Percentiles rank a stretch among this genome's conserved stretches.
phyloP scores from a whole-genome alignment of 2,329 filamentous ascomycete species.

The Calonectria honghensis region DNA sequence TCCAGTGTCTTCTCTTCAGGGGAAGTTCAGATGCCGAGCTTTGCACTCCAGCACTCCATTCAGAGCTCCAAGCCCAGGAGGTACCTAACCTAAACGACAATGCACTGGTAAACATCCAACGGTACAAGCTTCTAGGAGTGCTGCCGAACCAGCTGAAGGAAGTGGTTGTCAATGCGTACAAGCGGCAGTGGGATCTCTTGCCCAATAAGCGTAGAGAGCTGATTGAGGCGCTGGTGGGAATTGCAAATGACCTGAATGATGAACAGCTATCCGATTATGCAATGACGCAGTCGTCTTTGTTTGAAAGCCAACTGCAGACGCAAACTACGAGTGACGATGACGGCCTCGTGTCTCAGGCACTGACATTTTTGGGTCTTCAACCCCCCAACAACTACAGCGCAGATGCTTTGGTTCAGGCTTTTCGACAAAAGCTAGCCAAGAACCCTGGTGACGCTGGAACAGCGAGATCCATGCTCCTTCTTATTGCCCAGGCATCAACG shows the following conservation, averaged over 20 bases:
- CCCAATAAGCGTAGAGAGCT: constrained; percentile 56
- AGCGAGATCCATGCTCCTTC: constrained; percentile 59
- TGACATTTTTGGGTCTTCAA: constrained; percentile 59
- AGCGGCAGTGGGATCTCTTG: constrained; percentile 62
- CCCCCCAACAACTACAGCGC: constrained; percentile 61
- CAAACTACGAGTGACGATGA: constrained; percentile 57
- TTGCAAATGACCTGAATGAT: constrained; percentile 61
- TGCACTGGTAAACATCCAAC: constrained; percentile 56
- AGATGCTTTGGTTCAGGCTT: constrained; percentile 60
- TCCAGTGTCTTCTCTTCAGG: constrained; percentile 66
- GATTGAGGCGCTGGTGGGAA: constrained; percentile 58
- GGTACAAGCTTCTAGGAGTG: constrained; percentile 62
- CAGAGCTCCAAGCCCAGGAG: constrained; percentile 57
- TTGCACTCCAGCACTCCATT: constrained; percentile 58
- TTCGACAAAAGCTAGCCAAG: constrained; percentile 57
- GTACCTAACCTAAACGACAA: constrained; percentile 54
- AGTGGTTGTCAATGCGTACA: constrained; percentile 63
- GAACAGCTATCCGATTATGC: constrained; percentile 61
- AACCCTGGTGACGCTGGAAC: constrained; percentile 58
- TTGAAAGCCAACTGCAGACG: constrained; percentile 60
- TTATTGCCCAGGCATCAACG: constrained; percentile 59
- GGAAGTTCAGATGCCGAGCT: constrained; percentile 59
- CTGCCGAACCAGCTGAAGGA: constrained; percentile 61
- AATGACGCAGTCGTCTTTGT: constrained; percentile 62
- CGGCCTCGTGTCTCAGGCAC: constrained; percentile 57